Evolutionary conservation across 345 rosid species (phyloP).

Genomic region (Noccaea bulbosa): DNA sequence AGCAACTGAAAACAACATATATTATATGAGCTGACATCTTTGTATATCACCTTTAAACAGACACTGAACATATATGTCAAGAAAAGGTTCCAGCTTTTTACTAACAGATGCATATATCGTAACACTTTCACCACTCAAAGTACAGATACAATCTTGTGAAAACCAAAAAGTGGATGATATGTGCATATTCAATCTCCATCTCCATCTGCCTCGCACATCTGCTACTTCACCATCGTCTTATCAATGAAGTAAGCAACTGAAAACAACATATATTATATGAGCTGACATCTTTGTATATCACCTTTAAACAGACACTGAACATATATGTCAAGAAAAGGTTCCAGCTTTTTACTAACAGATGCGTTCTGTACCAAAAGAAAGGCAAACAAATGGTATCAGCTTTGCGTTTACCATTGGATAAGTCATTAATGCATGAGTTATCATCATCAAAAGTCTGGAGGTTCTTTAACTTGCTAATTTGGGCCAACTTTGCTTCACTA

Average conservation of each 20-base stretch:
- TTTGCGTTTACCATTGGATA: too few species aligned
- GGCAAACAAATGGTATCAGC: neutral
- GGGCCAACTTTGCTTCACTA: too few species aligned
- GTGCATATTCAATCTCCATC: neutral
- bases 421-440: too few species aligned
- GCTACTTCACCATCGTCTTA: slow-evolving; percentile 72
- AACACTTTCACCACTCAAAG: too few species aligned
- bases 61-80: neutral
- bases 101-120: slow-evolving; percentile 17
- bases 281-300: slow-evolving; percentile 24
- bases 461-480: too few species aligned
- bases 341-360: neutral
- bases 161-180: neutral
- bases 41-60: too few species aligned
- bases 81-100: neutral
- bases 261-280: slow-evolving; percentile 32
- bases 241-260: slow-evolving; percentile 84
- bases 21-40: slow-evolving; percentile 9
- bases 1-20: slow-evolving; percentile 68
- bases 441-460: too few species aligned
- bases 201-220: neutral
- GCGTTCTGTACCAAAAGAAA: neutral
- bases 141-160: too few species aligned
- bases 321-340: neutral
- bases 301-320: neutral